A percentile compares a stretch with the other conserved stretches of the same genome.
phyloP scores from a whole-genome alignment of 2,329 filamentous ascomycete species.

The Epichloe uncinata region DNA sequence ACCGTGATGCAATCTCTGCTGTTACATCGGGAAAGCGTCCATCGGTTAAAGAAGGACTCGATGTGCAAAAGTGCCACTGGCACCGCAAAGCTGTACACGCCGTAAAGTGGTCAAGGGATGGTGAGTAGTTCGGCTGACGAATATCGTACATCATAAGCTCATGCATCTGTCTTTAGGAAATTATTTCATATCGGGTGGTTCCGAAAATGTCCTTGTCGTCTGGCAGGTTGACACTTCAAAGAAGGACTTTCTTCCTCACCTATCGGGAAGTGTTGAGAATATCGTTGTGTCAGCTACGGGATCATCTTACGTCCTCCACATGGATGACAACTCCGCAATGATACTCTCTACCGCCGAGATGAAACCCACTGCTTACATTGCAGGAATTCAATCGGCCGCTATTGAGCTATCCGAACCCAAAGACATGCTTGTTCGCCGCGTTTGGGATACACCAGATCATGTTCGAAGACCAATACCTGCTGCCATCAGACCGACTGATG shows the following conservation, averaged over 20 bases:
- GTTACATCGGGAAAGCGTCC: conserved; percentile 31
- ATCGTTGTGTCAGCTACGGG: conserved; percentile 70
- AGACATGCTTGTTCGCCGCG: conserved; percentile 38
- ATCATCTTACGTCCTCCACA: conserved; percentile 67
- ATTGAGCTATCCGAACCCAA: conserved; percentile 36
- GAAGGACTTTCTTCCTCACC: conserved; percentile 76
- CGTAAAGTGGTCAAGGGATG: conserved; percentile 86
- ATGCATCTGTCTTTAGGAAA: conserved; percentile 45
- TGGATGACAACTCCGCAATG: conserved; percentile 89
- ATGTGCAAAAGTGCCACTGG: conserved; percentile 70
- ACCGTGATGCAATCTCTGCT: conserved; percentile 56
- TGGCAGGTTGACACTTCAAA: conserved; percentile 88
- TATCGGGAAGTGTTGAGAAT: conserved; percentile 73
- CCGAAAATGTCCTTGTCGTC: conserved; percentile 76
- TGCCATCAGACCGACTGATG: conserved; percentile 45
- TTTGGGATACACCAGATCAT: conserved; percentile 31
- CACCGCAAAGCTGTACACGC: conserved; percentile 72
- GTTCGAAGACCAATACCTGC: conserved; percentile 42
- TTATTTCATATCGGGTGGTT: conserved; percentile 86
- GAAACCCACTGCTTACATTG: conserved; percentile 69
- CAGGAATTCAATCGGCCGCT: conserved; percentile 60
- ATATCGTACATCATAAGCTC: conserved; percentile 13
- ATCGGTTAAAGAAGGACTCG: conserved; percentile 33
- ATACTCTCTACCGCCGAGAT: conserved; percentile 82
- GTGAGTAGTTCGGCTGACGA: conserved; percentile 30